Evolutionary conservation across 768 basidiomycete species (phyloP).

Genomic region (Nevesoporus exiguus): DNA sequence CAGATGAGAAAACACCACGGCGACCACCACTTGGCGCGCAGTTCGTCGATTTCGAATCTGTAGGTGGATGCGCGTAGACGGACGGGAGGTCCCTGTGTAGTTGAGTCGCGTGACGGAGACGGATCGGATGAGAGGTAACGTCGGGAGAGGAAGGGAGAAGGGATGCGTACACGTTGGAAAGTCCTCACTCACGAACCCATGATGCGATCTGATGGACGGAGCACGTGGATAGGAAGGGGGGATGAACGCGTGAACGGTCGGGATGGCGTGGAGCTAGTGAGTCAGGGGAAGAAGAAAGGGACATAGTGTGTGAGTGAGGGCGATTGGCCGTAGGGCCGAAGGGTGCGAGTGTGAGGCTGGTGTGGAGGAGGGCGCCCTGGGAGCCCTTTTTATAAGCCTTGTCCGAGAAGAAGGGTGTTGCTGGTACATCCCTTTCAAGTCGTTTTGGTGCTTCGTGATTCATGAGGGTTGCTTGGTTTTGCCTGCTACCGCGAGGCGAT

Average conservation of each 20-base stretch:
- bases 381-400: slow-evolving; percentile 9
- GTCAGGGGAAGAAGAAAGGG: background rate
- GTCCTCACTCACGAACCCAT: background rate
- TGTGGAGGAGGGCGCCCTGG: background rate
- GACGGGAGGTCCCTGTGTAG: slow-evolving; percentile 2
- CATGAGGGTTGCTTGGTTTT: background rate
- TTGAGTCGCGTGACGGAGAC: background rate
- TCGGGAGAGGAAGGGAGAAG: background rate
- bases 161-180: background rate
- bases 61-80: slow-evolving; percentile 14
- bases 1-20: slow-evolving; percentile 16
- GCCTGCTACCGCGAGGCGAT: slow-evolving; percentile 14
- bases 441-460: background rate
- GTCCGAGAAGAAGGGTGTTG: slow-evolving; percentile 9
- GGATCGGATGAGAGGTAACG: too few relatives aligned
- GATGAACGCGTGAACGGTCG: background rate
- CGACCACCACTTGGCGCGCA: slow-evolving; percentile 20
- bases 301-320: background rate
- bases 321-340: background rate
- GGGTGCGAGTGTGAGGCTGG: background rate
- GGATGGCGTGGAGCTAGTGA: background rate
- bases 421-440: background rate
- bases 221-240: background rate
- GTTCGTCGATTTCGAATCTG: slow-evolving; percentile 21
- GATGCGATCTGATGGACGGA: background rate